A percentile compares a stretch with the other conserved stretches of the same genome.
Evolutionary conservation across 768 basidiomycete species (phyloP).

Genomic region (Collybia sordida): DNA sequence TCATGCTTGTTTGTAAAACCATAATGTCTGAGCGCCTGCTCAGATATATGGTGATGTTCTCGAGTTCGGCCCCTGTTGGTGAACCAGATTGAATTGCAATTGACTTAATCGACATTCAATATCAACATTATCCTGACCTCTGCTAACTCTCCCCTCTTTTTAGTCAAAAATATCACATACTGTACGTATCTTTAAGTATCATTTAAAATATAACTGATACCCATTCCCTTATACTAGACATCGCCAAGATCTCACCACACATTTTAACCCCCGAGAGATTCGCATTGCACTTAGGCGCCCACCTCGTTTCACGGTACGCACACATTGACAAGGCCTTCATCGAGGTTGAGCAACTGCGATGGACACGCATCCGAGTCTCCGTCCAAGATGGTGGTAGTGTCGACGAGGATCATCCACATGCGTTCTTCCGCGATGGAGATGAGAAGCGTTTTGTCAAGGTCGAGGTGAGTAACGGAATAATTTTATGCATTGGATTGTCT

Average conservation of each 20-base stretch:
- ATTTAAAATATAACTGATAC: neutral
- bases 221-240: slow-evolving; percentile 38
- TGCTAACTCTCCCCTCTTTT: neutral
- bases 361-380: slow-evolving; percentile 71
- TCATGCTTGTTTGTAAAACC: no score
- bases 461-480: slow-evolving; percentile 36
- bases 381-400: slow-evolving; percentile 31
- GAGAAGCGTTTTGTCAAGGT: slow-evolving; percentile 75
- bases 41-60: no score
- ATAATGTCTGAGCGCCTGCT: no score
- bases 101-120: no score
- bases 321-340: slow-evolving; percentile 74
- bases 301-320: slow-evolving; percentile 77
- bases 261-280: slow-evolving; percentile 83
- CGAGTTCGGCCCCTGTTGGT: no score
- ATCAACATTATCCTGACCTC: neutral
- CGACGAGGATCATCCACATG: slow-evolving; percentile 62
- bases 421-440: slow-evolving; percentile 87
- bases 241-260: slow-evolving; percentile 89
- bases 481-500: neutral
- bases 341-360: slow-evolving; percentile 77
- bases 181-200: slow-evolving; percentile 31
- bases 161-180: slow-evolving; percentile 71
- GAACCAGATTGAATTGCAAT: no score
- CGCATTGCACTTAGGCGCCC: slow-evolving; percentile 82